Base-by-base conservation (phyloP, 2,329 filamentous ascomycete species). In the Zymoseptoria ardabiliae region DNA sequence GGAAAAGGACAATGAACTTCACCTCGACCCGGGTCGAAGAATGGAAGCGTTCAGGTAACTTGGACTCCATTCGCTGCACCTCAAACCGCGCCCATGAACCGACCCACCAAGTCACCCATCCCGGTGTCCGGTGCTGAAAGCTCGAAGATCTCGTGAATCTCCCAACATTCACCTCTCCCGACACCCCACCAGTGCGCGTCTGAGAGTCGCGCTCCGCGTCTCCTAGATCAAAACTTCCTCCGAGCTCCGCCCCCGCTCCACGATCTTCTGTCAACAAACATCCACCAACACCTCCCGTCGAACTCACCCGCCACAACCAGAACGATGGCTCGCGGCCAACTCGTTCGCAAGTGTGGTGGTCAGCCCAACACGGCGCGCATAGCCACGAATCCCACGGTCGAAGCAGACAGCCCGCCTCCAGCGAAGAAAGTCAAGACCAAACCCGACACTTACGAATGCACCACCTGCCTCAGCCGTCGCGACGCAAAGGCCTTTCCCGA, bases 401-500 rank as follows among this genome's bases (percentile, higher is more conserved):
- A 9, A 50, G 10, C n/a, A 48, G 23, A 13, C 17, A 2, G 20
- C 5, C 19, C 41, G 19, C 56, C 48, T 9, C 22, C 53, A 10
- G 9, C 35, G 13, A 61, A 63, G 51, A 59, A 58, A 35, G 25
- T 23, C 21, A 63, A 59, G 22, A 55, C 22, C 20, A n/a, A 48
- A 41, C n/a, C 45, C 10, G 9, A 54, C 5, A 25, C 30, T 4
- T 70, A 63, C 55, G 50, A 61, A 3, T 70, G 69, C 61, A 50
- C 58, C 45, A 59, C 53, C 21, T 70, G 69, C 58, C 61, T 65
- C 49, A 55, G 25, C 17, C 58, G 65, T 50, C 63, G 61, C 41
- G 51, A 50, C 1, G 53, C 57, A 5, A 60, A 41, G 9, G 45
- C 35, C 10, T 77, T 76, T 56, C 72, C 72, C 1, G 62, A 68